A percentile compares a stretch with the other conserved stretches of the same genome.
These are phyloP conservation scores for Hevea brasiliensis DNA, from an alignment of 345 rosid genomes.

Conservation along the genomic window DNA sequence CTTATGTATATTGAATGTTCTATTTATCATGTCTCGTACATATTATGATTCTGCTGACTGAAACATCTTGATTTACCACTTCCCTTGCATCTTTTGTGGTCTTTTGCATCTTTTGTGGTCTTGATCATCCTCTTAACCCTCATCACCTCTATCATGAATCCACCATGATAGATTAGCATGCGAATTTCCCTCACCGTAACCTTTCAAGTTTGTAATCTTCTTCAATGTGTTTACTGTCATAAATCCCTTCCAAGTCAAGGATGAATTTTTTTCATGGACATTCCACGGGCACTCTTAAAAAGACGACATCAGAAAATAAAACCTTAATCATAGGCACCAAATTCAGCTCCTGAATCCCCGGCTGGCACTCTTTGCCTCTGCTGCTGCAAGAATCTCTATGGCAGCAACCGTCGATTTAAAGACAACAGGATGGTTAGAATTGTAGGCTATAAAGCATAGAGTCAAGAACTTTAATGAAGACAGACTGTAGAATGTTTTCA, in stretches of 20 bases:
- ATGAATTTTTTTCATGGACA: no score
- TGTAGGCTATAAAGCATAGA: slow-evolving; percentile 51
- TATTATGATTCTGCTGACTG: background rate
- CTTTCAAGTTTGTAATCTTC: no score
- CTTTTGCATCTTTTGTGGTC: no score
- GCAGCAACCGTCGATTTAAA: slow-evolving; percentile 59
- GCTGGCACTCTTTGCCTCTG: slow-evolving; percentile 72
- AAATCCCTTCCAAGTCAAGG: no score
- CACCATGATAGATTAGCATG: no score
- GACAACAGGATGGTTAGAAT: slow-evolving; percentile 64
- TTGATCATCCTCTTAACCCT: no score
- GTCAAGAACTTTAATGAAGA: slow-evolving; percentile 64
- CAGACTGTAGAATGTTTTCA: slow-evolving; percentile 77
- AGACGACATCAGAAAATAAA: slow-evolving; percentile 66
- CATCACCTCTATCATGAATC: no score
- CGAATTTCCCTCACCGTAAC: no score
- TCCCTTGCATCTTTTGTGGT: no score
- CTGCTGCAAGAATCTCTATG: slow-evolving; percentile 79
- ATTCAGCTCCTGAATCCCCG: slow-evolving; percentile 80
- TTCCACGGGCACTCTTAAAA: slow-evolving; percentile 60
- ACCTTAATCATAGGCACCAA: slow-evolving; percentile 61
- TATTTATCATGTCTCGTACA: background rate
- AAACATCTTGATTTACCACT: background rate
- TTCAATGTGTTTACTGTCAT: no score
- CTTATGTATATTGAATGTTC: background rate